Base-by-base conservation (phyloP, 2,329 filamentous ascomycete genomes). In the Colletotrichum sp. region DNA sequence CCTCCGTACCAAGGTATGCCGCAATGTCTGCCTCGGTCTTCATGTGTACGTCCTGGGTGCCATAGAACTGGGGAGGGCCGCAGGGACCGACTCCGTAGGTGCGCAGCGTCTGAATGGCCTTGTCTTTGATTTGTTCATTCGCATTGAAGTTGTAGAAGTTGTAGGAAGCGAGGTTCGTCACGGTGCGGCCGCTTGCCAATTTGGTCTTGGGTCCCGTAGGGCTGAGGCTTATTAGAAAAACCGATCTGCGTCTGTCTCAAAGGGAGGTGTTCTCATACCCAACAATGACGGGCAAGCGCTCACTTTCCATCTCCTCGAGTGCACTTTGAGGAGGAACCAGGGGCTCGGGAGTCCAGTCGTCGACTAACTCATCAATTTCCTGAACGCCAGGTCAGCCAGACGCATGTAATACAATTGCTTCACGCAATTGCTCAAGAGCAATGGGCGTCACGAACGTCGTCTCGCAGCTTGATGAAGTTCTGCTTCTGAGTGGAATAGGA, bases 101-200 rank as follows among this genome's bases (percentile, higher is more conserved):
- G 76, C 96, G 95, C 52, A 99, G 91, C 1, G 96, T 98, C 84
- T 96, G 94, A 77, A 99, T 96, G 2, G 96, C 97, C 84, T 98
- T 98, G 80, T 98, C 96, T 82, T 98, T 98, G 81, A 99, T 93
- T 44, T 93, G 91, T 77, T 99, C 96, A 83, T 98, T 98, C 69
- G 92, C 92, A 78, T 98, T 95, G 85, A 99, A 96, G 87, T 99
- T 99, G 89, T 98, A 99, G 85, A 97, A 98, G 85, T 99, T 99
- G 87, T 96, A 97, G 3, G 95, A 98, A 48, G 95, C 96, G 78
- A 99, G 93, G 83, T 99, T 99, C 73, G 92, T 95, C 28, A 98
- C 97, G 22, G 95, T 98, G 79, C 95, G 94, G 81, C 97, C 97
- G 84, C 93, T 98, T 64, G 93, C 89, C 71, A 99, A 91, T 84